phyloP scores from a whole-genome alignment of 208 protist genomes.

The Wallacemonas collosoma region DNA sequence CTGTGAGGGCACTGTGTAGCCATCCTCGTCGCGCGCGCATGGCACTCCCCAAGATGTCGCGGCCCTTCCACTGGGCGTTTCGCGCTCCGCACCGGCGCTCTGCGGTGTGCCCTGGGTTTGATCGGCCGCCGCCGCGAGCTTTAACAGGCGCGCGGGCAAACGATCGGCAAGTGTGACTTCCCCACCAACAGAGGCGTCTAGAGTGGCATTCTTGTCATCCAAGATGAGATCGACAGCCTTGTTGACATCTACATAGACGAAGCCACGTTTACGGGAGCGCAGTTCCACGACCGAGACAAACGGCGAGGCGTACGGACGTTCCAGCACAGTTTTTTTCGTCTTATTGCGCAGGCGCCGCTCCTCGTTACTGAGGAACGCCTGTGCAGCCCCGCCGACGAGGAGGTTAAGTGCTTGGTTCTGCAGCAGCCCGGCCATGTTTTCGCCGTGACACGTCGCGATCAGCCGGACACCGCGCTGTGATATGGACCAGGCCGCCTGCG shows the following conservation, averaged over 20 bases:
- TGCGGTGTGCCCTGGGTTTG: background rate
- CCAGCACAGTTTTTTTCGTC: conserved; percentile 85
- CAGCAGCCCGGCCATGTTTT: conserved; percentile 68
- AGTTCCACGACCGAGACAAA: conserved; percentile 89
- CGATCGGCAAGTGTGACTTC: conserved; percentile 35
- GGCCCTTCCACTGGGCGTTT: background rate
- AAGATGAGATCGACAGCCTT: conserved; percentile 80
- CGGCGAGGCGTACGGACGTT: conserved; percentile 70
- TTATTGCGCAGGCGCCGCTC: conserved; percentile 76
- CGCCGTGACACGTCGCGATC: conserved; percentile 92
- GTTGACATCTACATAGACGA: conserved; percentile 86
- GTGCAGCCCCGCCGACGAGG: conserved; percentile 87
- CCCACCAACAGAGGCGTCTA: conserved; percentile 44
- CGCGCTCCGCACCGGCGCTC: background rate
- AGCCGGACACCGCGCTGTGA: conserved; percentile 86
- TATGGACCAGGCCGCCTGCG: conserved; percentile 84
- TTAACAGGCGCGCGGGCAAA: conserved; percentile 38
- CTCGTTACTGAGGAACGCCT: conserved; percentile 91
- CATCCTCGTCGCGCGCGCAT: conserved; percentile 25
- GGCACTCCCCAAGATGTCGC: background rate
- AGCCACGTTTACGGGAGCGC: conserved; percentile 41
- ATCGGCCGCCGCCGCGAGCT: conserved; percentile 11
- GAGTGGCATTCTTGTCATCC: conserved; percentile 64
- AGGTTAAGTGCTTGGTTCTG: conserved; percentile 88
- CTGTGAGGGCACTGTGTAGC: conserved; percentile 17